Conservation (phyloP, 2,329 filamentous ascomycete genomes). For the Hypoxylon sp. region DNA sequence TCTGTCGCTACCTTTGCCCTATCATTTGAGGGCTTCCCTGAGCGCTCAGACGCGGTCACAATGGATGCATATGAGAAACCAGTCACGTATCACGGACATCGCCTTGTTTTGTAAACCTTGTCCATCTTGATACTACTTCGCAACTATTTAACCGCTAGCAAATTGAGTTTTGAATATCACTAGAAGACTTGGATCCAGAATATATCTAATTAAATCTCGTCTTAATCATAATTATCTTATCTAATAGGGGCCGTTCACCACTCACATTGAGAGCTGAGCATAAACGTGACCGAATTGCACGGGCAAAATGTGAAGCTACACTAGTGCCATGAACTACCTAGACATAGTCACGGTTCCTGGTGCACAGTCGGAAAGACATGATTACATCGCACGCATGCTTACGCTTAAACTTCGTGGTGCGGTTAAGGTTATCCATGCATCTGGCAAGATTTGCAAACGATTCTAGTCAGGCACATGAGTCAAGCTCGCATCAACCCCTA, state of each 20-base stretch:
- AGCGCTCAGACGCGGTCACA: conserved; percentile 59
- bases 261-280: neutral
- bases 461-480: neutral
- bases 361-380: neutral
- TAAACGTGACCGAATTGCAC: neutral
- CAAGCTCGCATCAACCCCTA: neutral
- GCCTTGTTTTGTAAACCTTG: conserved; percentile 61
- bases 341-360: neutral
- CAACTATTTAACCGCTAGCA: neutral
- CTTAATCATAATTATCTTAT: neutral
- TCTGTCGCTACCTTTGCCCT: conserved; percentile 78
- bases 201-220: neutral
- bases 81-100: conserved; percentile 66
- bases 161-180: neutral
- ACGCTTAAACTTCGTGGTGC: neutral
- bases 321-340: neutral
- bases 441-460: neutral
- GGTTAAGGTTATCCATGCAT: conserved; percentile 21
- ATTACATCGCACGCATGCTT: neutral
- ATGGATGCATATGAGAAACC: conserved; percentile 54
- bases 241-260: neutral
- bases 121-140: neutral
- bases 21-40: conserved; percentile 76
- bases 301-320: conserved; percentile 1
- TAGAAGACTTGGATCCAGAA: neutral